Base-by-base conservation (phyloP, 2,329 filamentous ascomycete genomes). In the Microcyclospora pomicola region DNA sequence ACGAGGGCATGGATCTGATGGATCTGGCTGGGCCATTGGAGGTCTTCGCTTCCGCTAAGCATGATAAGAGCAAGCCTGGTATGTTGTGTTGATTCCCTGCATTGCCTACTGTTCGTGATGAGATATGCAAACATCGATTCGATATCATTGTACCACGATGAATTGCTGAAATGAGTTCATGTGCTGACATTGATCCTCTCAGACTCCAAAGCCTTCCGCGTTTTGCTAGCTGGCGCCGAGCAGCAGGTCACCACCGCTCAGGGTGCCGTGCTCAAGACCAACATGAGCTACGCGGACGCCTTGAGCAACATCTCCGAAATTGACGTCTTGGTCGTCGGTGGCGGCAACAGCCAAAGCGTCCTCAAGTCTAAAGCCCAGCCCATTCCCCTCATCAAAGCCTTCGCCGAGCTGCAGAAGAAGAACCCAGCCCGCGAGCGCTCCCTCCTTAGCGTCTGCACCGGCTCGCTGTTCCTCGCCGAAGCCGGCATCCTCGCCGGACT, bases 341-440 rank as follows among this genome's bases (percentile, higher is more conserved):
- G 84, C 53, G 72, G 75, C 55, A 15, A 15, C 30, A 65, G 66
- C 42, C 72, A 78, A 19, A 62, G 67, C 29, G 60, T 85, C 45
- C 62, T 87, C 55, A 76, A 82, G 61, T 63, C 69, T 54, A 80
- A 82, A 55, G 74, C 42, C 31, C 57, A 85, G 59, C 81, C 80
- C 15, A 68, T 87, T 44, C 64, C 68, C 45, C 67, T 88, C 57
- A 83, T 91, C 67, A 71, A 72, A 50, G 77, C 79, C 54, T 91
- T 80, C 62, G 73, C 80, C 46, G 80, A 87, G 56, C 68, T 88
- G 41, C 83, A 91, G 65, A 77, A 83, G 68, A 76, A 75, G 52
- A 81, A 87, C 51, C 80, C 83, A 10, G 69, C 69, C 53, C 80
- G 80, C 52, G 84, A 92, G 68, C 81, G 84, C 50, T 87, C 83